Conservation (phyloP, 2,329 filamentous ascomycete genomes). For the Claviceps cyperi region DNA sequence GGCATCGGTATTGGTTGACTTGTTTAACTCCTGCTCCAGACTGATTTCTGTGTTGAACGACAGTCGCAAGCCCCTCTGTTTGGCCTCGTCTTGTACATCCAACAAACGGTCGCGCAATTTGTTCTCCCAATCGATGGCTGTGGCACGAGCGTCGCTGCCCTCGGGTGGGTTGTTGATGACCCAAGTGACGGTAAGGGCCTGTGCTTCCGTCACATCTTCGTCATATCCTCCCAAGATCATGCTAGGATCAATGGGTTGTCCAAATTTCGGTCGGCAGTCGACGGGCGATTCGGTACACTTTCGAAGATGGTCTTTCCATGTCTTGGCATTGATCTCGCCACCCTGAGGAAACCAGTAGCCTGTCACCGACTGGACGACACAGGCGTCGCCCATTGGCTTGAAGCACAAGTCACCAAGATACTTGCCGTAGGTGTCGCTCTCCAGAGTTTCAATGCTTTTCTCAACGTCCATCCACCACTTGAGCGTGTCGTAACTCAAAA, state of each 20-base stretch:
- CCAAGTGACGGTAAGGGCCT: conserved; percentile 83
- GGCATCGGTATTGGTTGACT: conserved; percentile 94
- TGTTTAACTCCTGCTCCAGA: conserved; percentile 89
- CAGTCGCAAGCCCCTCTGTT: conserved; percentile 61
- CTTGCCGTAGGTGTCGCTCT: conserved; percentile 52
- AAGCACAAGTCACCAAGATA: conserved; percentile 79
- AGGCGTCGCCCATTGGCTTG: conserved; percentile 79
- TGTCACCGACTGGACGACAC: conserved; percentile 84
- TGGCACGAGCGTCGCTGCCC: conserved; percentile 52
- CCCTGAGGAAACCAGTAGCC: conserved; percentile 65
- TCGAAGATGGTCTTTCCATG: conserved; percentile 59
- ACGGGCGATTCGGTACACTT: conserved; percentile 69
- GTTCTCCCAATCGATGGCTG: conserved; percentile 81
- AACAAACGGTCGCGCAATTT: conserved; percentile 60
- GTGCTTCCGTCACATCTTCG: conserved; percentile 53
- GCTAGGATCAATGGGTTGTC: conserved; percentile 73
- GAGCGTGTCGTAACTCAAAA: conserved; percentile 78
- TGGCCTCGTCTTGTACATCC: conserved; percentile 67
- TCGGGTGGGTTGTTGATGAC: conserved; percentile 79
- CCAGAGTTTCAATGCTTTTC: conserved; percentile 55
- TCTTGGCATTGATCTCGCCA: conserved; percentile 19
- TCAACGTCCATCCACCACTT: conserved; percentile 92
- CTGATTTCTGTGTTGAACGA: conserved; percentile 95
- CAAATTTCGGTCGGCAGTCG: conserved; percentile 73
- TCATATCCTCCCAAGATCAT: conserved; percentile 76